Evolutionary conservation across 73 alveolate genomes (phyloP), one percentile per base, ranked within the genome.

Genomic region (Tetrahymena thermophila): DNA sequence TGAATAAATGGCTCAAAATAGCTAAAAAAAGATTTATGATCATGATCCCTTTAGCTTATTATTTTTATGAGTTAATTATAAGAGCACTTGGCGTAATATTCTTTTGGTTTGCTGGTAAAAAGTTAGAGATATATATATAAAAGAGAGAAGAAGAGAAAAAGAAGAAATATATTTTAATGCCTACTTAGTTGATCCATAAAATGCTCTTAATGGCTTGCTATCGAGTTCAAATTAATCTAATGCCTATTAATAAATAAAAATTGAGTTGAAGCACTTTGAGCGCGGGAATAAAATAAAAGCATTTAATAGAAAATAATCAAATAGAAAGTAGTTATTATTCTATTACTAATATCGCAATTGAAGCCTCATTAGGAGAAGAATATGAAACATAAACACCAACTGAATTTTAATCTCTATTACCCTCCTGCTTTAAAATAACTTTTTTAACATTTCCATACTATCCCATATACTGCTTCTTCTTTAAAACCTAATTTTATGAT

Each of bases 311-410:
- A 71, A 71, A 71, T 71, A 31, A 71, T 28, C 37, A 71, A 31
- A 71, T 71, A 71, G 89, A 71, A 71, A 28, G 35, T 10, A 28
- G 89, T 71, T 71, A 71, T 71, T 71, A 71, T 28, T 71, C 89
- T 71, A 71, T 71, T 71, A 71, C 89, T 71, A 71, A 71, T 71
- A 71, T 71, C 89, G 89, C 89, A 28, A 71, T 71, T 71, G 89
- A 71, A 28, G 89, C 89, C 89, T 71, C 89, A 71, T 71, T 71
- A 71, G 89, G 89, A 71, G 89, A 71, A 71, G 89, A 71, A 71
- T 28, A 71, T 23, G 89, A 71, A 28, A 71, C 37, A 71, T 71
- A 71, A 71, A 71, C 89, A 21, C 89, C 89, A 23, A 71, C 40
- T 1, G 89, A 71, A 71, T 71, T 71, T 71, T 25, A 71, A 71